A percentile compares a stretch with the other conserved stretches of the same genome.
Conservation (phyloP, 495 filamentous ascomycete species). For the Aspergillus cristatus region DNA sequence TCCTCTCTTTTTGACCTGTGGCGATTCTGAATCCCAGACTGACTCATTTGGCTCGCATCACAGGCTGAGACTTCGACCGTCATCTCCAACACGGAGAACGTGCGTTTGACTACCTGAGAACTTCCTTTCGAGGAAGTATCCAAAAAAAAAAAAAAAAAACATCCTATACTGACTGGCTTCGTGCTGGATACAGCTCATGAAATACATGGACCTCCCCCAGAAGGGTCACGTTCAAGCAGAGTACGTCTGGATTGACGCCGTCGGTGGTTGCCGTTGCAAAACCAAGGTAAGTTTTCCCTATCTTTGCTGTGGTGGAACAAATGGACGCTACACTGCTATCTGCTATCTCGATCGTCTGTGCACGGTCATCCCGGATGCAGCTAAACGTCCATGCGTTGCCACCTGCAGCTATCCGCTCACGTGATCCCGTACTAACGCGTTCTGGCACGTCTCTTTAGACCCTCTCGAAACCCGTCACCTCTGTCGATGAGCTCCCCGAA, state of each 20-base stretch:
- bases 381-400: slow-evolving; percentile 5
- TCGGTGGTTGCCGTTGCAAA: slow-evolving; percentile 74
- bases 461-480: slow-evolving; percentile 53
- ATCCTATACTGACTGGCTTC: slow-evolving; percentile 28
- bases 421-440: slow-evolving; percentile 19
- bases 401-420: slow-evolving; percentile 28
- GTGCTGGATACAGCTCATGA: slow-evolving; percentile 58
- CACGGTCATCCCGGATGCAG: slow-evolving; percentile 14
- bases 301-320: too few relatives aligned
- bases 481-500: slow-evolving; percentile 78
- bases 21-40: too few relatives aligned
- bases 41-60: slow-evolving; percentile 9
- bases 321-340: too few relatives aligned
- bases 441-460: slow-evolving; percentile 47
- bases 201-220: slow-evolving; percentile 88
- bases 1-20: not conserved
- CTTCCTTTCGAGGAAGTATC: too few relatives aligned
- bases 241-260: slow-evolving; percentile 94
- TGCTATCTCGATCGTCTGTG: slow-evolving; percentile 8
- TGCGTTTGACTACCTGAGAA: slow-evolving; percentile 32
- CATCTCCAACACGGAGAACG: slow-evolving; percentile 64
- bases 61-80: slow-evolving; percentile 45
- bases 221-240: slow-evolving; percentile 78
- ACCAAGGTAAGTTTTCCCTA: slow-evolving; percentile 61
- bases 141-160: too few relatives aligned